Evolutionary conservation across 1,139 yeast genomes (phyloP), one percentile per base, ranked within the genome.

Genomic region (Taphrina sp.): DNA sequence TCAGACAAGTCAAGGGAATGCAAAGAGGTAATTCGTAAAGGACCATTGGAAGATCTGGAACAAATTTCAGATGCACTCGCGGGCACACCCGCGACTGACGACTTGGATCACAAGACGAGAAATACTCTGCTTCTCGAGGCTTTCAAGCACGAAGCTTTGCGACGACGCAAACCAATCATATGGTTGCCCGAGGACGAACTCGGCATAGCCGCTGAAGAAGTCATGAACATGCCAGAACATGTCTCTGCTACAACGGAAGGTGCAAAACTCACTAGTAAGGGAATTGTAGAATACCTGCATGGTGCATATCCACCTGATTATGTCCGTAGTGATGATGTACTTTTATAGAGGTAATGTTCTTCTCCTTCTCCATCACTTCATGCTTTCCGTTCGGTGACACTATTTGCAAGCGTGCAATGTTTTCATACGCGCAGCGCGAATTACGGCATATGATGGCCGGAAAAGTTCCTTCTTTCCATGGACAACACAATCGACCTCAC

Each of bases 161-260:
- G 78, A 19, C 83, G 82, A 0, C 71, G 74, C 34, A 77, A 82
- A 63, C 95, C 95, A 3, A 74, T 76, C 29, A 73, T 92, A 19
- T 92, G 98, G 98, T 79, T 92, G 63, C 95, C 96, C 5, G 75
- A 75, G 59, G 98, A 92, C 70, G 82, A 86, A 5, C 79, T 80
- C 76, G 97, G 97, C 0, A 77, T 87, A 66, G 83, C 95, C 2
- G 71, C 76, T 1, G 68, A 66, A 19, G 81, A 85, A 63, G 78
- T 85, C n/a, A 76, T 74, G 46, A 28, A 31, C n/a, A 26, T 49
- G 34, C 54, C 54, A 4, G 44, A 24, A 5, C 34, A 33, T 5
- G 41, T 49, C 14, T 33, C 24, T n/a, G 54, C 46, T 26, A 49
- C 39, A n/a, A 29, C 23, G 26, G 34, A 12, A 2, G 54, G 54